Evolutionary conservation across 208 protist species (phyloP).

Genomic region (Leptomonas seymouri): DNA sequence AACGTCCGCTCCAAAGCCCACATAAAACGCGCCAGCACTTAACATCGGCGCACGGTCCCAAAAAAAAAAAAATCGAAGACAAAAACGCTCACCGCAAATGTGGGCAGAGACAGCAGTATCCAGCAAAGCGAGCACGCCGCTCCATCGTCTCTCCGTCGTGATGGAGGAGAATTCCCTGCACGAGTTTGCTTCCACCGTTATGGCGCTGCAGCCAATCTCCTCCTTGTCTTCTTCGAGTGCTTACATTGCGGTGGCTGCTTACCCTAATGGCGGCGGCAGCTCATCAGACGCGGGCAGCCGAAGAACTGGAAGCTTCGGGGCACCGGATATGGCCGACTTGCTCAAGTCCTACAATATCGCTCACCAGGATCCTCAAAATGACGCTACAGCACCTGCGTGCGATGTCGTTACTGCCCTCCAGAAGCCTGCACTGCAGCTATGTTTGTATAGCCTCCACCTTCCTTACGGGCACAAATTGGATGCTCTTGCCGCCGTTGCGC

Average conservation of each 20-base stretch:
- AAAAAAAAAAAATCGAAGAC: background rate
- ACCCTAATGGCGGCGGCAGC: background rate
- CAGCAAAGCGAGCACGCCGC: background rate
- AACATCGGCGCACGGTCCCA: no score
- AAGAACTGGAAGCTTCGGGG: background rate
- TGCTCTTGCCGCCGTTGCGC: background rate
- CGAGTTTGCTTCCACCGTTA: conserved; percentile 8
- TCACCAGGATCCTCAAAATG: background rate
- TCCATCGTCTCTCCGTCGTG: conserved; percentile 20
- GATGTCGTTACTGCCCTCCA: background rate
- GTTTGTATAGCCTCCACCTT: background rate
- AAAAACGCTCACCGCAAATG: background rate
- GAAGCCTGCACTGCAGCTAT: conserved; percentile 1
- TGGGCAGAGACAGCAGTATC: background rate
- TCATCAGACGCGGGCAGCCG: background rate
- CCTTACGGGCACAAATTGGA: background rate
- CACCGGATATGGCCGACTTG: background rate
- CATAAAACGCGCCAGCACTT: no score
- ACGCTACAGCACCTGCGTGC: background rate
- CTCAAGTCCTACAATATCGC: background rate
- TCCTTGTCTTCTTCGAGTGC: background rate
- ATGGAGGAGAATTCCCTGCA: conserved; percentile 7
- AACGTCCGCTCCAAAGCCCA: no score
- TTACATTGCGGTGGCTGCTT: background rate
- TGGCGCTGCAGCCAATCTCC: conserved; percentile 15